These are phyloP conservation scores for Aquanectria penicillioides DNA, from an alignment of 2,329 filamentous ascomycete species.

Conservation along the genomic window DNA sequence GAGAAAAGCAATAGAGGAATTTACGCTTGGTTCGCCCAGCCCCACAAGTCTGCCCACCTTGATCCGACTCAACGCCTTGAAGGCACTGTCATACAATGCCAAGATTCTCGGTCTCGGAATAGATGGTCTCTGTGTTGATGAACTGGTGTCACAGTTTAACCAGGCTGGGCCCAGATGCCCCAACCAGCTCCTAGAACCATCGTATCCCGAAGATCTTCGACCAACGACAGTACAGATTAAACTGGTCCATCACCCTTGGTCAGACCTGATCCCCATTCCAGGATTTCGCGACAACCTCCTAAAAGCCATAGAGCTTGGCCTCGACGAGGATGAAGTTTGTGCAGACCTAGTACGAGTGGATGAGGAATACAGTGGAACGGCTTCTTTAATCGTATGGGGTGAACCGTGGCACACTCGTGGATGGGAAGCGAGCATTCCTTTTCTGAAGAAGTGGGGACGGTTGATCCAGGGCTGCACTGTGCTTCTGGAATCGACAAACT, in stretches of 20 bases:
- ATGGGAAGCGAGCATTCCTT: conserved; percentile 1
- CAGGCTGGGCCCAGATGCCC: background rate
- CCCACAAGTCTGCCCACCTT: background rate
- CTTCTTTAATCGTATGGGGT: too few species aligned
- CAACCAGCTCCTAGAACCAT: background rate
- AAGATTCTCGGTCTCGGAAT: background rate
- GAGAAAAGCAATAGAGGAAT: background rate
- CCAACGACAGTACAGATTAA: background rate
- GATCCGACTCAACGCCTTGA: background rate
- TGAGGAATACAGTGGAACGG: too few species aligned
- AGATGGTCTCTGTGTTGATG: background rate
- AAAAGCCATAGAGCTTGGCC: background rate
- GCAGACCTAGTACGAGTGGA: background rate
- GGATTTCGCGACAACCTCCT: background rate
- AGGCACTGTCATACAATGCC: background rate
- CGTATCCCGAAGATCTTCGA: background rate
- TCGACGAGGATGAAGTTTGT: background rate
- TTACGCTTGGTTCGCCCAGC: background rate
- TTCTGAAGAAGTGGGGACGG: conserved; percentile 50
- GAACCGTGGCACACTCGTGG: background rate
- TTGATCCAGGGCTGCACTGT: background rate
- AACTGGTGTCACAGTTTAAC: background rate
- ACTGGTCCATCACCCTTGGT: background rate
- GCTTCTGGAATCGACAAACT: background rate
- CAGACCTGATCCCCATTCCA: background rate